These are phyloP conservation scores for Phytophthora melonis DNA, from an alignment of 352 stramenopile genomes.

Conservation along the genomic window DNA sequence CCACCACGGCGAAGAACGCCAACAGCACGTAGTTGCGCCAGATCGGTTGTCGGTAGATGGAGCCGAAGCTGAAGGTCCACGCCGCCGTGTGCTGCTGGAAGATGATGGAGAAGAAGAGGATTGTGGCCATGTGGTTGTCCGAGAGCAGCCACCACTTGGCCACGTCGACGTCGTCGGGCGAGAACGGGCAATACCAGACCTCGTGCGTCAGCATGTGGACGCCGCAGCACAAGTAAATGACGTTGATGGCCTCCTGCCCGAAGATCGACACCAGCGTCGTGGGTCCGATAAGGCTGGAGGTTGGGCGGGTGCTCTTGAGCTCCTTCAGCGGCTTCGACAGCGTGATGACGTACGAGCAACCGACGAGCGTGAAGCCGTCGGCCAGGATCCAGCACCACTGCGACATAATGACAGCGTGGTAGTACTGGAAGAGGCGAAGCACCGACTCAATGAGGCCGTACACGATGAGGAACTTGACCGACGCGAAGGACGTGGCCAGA, in stretches of 20 bases:
- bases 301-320: constrained; percentile 35
- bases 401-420: constrained; percentile 73
- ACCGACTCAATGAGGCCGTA: constrained; percentile 84
- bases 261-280: constrained; percentile 54
- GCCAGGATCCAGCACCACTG: constrained; percentile 79
- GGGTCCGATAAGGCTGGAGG: constrained; percentile 67
- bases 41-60: constrained; percentile 52
- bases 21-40: constrained; percentile 55
- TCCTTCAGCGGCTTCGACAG: constrained; percentile 61
- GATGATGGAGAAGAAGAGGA: constrained; percentile 42
- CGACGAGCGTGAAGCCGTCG: constrained; percentile 73
- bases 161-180: constrained; percentile 45
- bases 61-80: constrained; percentile 57
- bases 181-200: constrained; percentile 57
- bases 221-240: constrained; percentile 48
- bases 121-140: constrained; percentile 54
- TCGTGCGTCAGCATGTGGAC: constrained; percentile 45
- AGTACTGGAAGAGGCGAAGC: constrained; percentile 76
- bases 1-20: constrained; percentile 37
- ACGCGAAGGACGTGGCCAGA: constrained; percentile 85
- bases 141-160: constrained; percentile 59
- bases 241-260: constrained; percentile 63
- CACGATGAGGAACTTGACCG: constrained; percentile 91
- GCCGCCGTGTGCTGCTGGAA: constrained; percentile 40
- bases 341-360: constrained; percentile 76